These are phyloP conservation scores for Aspergillus saccharolyticus DNA, from an alignment of 495 filamentous ascomycete genomes.

Conservation along the genomic window DNA sequence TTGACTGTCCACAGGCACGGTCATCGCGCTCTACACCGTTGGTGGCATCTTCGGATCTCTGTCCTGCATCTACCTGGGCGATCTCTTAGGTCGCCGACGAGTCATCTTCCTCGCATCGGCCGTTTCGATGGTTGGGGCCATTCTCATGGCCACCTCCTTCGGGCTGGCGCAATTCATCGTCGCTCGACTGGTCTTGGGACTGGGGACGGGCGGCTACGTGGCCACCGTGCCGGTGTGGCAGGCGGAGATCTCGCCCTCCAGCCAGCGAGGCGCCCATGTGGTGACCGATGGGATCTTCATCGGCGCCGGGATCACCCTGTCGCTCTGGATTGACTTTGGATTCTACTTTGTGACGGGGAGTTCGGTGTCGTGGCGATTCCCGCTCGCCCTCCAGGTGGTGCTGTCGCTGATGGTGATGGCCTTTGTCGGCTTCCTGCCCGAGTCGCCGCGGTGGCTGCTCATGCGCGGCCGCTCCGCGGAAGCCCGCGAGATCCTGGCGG, in stretches of 20 bases:
- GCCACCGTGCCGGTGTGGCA: conserved; percentile 62
- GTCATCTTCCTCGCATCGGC: conserved; percentile 29
- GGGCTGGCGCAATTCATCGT: conserved; percentile 34
- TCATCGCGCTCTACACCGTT: conserved; percentile 32
- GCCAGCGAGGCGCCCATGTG: conserved; percentile 57
- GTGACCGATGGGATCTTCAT: conserved; percentile 62
- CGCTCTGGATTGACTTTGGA: conserved; percentile 63
- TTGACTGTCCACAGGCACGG: conserved; percentile 21
- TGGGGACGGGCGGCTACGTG: conserved; percentile 59
- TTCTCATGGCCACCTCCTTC: conserved; percentile 39
- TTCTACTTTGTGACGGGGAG: conserved; percentile 47
- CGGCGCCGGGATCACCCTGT: conserved; percentile 60
- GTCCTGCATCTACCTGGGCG: conserved; percentile 29
- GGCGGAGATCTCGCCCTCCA: conserved; percentile 56
- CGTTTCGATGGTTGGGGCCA: conserved; percentile 35
- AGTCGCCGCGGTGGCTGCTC: conserved; percentile 56
- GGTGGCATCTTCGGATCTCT: conserved; percentile 33
- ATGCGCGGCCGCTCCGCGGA: conserved; percentile 50
- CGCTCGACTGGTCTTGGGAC: conserved; percentile 53
- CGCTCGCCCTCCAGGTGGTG: conserved; percentile 60
- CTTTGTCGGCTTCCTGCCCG: conserved; percentile 48
- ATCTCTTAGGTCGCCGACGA: conserved; percentile 27
- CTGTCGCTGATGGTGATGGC: conserved; percentile 48
- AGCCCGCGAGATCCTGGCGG: conserved; percentile 47
- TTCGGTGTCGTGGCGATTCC: conserved; percentile 57